Base-by-base conservation (phyloP, 2,329 filamentous ascomycete species). In the Albifimbria verrucaria region DNA sequence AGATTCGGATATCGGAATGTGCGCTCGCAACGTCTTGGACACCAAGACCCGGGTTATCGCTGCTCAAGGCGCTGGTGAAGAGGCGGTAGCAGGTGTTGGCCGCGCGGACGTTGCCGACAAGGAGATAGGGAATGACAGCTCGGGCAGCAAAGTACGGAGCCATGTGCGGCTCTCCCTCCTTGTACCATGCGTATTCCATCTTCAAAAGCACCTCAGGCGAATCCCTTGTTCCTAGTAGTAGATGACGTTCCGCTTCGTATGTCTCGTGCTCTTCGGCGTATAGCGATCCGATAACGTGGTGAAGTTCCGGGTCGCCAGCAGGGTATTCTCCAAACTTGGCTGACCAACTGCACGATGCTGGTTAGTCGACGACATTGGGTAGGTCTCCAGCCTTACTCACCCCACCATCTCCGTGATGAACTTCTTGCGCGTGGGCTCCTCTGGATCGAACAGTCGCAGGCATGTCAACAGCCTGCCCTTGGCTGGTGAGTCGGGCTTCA, bases 131-230 rank as follows among this genome's bases (percentile, higher is more conserved):
- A 41, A 99, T 83, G 43, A 97, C 83, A 24, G 88, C 92, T 60
- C 94, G 89, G 11, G 89, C 90, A 58, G 87, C 89, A 72, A 95
- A 99, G 52, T 90, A 77, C 4, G 91, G 87, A 1, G 94, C 94
- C 1, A 89, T 92, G 68, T 96, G 92, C 2, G 90, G 84, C 50
- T 93, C 90, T 71, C 95, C 90, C 65, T 92, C 85, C 56, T 82
- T 86, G 77, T 97, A 99, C 94, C 94, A 99, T 49, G 86, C 81
- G 70, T 96, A 97, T 71, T 97, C 91, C 73, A 97, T 82, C 61
- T 85, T 84, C 48, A 87, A 86, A 51, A 99, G 82, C 11, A 89
- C 80, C 61, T 91, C 86, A 36, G 92, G 82, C 0, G 92, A 96
- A 70, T 96, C 92, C 62, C 88, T 89, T 10, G 92, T 97, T 55